Percentiles rank a stretch among this genome's conserved stretches.
Evolutionary conservation across 1,284 basidiomycete species (phyloP).

Genomic region (Cutaneotrichosporon spelunceum): DNA sequence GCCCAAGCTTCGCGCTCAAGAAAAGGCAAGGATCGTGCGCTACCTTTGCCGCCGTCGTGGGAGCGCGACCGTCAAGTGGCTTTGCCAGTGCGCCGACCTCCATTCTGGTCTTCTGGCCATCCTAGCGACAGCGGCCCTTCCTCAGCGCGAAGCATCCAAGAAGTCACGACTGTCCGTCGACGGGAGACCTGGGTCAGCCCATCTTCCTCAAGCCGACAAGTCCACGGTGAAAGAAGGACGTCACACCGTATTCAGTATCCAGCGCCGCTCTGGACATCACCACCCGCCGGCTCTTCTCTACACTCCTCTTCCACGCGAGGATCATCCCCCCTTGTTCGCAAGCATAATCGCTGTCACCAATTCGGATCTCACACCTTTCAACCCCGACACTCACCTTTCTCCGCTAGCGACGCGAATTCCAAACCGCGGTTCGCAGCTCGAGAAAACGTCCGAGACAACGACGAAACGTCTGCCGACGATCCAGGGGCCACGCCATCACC

Average conservation of each 20-base stretch:
- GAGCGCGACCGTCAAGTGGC: neutral
- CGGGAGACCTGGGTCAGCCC: neutral
- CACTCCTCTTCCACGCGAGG: neutral
- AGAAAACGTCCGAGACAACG: neutral
- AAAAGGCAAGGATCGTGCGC: neutral
- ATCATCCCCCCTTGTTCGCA: neutral
- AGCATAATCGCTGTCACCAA: neutral
- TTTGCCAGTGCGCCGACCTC: neutral
- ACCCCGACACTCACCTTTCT: neutral
- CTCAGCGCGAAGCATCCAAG: neutral
- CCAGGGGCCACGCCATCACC: neutral
- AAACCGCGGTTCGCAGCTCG: neutral
- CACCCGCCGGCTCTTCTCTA: neutral
- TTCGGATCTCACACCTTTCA: neutral
- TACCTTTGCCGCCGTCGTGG: neutral
- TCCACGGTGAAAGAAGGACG: neutral
- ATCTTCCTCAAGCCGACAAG: neutral
- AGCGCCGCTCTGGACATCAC: neutral
- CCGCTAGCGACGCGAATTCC: neutral
- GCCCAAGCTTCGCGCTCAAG: neutral
- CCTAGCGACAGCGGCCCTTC: neutral
- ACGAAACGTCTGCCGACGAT: neutral
- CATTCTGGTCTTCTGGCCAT: neutral
- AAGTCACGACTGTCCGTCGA: neutral
- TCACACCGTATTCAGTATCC: neutral